phyloP scores from a whole-genome alignment of 176 grass and related monocot species.

The Poa pratensis region DNA sequence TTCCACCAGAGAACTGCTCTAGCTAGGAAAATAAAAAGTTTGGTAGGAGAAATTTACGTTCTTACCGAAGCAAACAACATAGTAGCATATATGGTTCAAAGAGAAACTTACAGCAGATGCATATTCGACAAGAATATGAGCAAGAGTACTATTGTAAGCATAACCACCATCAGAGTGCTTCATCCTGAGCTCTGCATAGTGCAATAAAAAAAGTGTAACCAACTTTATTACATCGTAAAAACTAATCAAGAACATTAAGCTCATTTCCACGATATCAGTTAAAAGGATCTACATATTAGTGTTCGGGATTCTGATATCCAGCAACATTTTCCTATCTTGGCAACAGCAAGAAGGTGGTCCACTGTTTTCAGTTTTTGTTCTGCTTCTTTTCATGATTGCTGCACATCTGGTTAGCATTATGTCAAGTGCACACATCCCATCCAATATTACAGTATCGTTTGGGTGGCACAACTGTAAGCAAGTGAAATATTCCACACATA shows the following conservation, averaged over 20 bases:
- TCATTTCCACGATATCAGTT: background rate
- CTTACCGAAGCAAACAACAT: background rate
- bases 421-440: background rate
- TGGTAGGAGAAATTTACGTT: background rate
- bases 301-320: background rate
- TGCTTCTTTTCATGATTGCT: too few relatives aligned
- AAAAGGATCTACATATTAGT: background rate
- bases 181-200: conserved; percentile 41
- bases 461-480: background rate
- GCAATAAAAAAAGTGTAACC: background rate
- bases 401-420: background rate
- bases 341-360: background rate
- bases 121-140: conserved; percentile 78
- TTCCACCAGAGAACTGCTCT: background rate
- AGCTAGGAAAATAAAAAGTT: background rate
- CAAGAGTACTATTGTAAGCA: conserved; percentile 71
- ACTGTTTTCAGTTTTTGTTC: background rate
- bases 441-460: background rate
- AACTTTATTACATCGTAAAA: background rate
- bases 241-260: background rate
- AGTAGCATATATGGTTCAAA: background rate
- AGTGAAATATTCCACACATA: background rate
- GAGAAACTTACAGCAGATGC: conserved; percentile 77
- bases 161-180: conserved; percentile 42
- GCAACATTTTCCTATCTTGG: background rate